phyloP scores from a whole-genome alignment of 2,329 filamentous ascomycete genomes.

The Colletotrichum sp. region DNA sequence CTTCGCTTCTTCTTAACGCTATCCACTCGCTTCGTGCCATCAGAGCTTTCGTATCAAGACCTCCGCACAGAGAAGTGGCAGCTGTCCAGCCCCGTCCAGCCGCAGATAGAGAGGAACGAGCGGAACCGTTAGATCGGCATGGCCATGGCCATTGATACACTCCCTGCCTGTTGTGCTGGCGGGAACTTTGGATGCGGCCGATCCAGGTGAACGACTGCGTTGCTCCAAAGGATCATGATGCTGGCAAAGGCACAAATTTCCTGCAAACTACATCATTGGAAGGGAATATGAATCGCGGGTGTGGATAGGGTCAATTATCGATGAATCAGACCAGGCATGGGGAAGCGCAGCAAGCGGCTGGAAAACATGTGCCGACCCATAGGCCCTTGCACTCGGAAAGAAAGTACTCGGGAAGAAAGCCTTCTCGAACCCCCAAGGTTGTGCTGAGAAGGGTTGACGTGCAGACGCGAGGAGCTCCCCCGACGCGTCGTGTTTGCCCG shows the following conservation, averaged over 20 bases:
- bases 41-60: not conserved
- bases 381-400: not conserved
- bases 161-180: not conserved
- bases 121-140: not conserved
- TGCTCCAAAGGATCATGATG: not conserved
- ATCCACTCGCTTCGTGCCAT: not conserved
- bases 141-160: not conserved
- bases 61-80: not conserved
- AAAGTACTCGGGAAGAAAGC: not conserved
- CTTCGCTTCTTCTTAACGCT: not conserved
- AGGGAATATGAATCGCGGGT: not conserved
- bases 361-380: not conserved
- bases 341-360: not conserved
- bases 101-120: not conserved
- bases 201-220: not conserved
- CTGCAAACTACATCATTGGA: not conserved
- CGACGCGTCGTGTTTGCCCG: not conserved
- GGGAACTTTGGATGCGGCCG: not conserved
- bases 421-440: not conserved
- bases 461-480: not conserved
- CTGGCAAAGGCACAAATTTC: not conserved
- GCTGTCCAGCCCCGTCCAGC: not conserved
- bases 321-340: not conserved
- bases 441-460: not conserved
- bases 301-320: not conserved